Base-by-base conservation (phyloP, 2,329 filamentous ascomycete genomes). In the Aspergillus bombycis region DNA sequence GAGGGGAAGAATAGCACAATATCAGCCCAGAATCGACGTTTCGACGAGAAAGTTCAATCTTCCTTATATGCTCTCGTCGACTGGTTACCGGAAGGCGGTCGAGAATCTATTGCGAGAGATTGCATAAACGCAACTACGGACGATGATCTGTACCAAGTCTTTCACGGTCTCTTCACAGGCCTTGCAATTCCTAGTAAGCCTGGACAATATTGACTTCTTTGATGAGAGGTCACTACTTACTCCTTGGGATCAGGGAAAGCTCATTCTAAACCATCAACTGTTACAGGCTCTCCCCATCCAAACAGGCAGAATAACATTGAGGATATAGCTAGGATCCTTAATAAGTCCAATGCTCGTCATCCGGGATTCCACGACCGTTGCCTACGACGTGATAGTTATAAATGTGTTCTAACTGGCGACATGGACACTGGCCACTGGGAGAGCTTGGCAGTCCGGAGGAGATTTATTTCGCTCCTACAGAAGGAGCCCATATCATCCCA, bases 181-280 rank as follows among this genome's bases (percentile, higher is more conserved):
- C 19, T 64, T 7, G 28, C 21, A 23, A 26, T n/a, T 9, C 59
- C 56, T 1, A 58, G 58, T 64, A 56, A 52, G 55, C 43, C 45
- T 21, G 26, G 23, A 21, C 14, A 48, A 48, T 48, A 48, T 11
- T 48, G 45, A 1, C 6, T 3, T 48, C 6, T n/a, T n/a, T n/a
- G n/a, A 48, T 48, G 26, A 48, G 45, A 10, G 2, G 26, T 48
- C n/a, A n/a, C 45, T 48, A 48, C 10, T 48, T 26, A 48, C 26
- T 26, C 45, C n/a, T 48, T 48, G n/a, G n/a, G 45, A 48, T 2
- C 45, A 64, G 62, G 58, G 58, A 58, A 61, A 58, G 41, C 38
- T 11, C 58, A 54, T 1, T 50, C 53, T 9, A 45, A n/a, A 32
- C 14, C 8, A 41, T 19, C 8, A 19, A 55, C 61, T 5, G 46